These are phyloP conservation scores for Gaeumannomyces tritici DNA, from an alignment of 2,329 filamentous ascomycete genomes.

Conservation along the genomic window DNA sequence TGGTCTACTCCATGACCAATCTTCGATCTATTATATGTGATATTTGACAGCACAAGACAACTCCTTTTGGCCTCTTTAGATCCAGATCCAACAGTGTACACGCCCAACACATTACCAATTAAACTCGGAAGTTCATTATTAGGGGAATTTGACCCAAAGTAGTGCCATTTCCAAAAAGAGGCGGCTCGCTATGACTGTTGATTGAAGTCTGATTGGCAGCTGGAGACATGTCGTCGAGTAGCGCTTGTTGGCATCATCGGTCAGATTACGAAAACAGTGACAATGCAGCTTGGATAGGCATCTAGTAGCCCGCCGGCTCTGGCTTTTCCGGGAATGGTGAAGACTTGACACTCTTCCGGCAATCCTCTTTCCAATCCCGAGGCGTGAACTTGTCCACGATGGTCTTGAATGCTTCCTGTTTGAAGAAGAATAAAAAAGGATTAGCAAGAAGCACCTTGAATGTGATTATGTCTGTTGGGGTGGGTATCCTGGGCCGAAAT, in stretches of 20 bases:
- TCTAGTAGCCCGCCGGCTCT: constrained; percentile 41
- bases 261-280: not conserved
- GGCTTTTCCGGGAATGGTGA: constrained; percentile 36
- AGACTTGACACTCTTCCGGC: constrained; percentile 31
- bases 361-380: constrained; percentile 58
- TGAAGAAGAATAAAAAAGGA: not conserved
- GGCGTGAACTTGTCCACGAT: constrained; percentile 90
- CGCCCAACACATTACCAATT: not conserved
- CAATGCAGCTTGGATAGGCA: not conserved
- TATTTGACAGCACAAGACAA: not conserved
- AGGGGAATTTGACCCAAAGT: not conserved
- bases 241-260: not conserved
- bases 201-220: not conserved
- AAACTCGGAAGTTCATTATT: not conserved
- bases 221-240: not conserved
- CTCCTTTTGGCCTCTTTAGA: not conserved
- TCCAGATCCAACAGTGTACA: not conserved
- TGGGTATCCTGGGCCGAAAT: not conserved
- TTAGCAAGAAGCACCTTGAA: not conserved
- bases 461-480: not conserved
- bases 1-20: not conserved
- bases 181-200: not conserved
- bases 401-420: constrained; percentile 75
- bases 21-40: not conserved
- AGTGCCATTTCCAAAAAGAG: not conserved